Percentiles rank a stretch among this genome's conserved stretches.
Conservation (phyloP, 495 filamentous ascomycete species). For the Schizothecium vesticola region DNA sequence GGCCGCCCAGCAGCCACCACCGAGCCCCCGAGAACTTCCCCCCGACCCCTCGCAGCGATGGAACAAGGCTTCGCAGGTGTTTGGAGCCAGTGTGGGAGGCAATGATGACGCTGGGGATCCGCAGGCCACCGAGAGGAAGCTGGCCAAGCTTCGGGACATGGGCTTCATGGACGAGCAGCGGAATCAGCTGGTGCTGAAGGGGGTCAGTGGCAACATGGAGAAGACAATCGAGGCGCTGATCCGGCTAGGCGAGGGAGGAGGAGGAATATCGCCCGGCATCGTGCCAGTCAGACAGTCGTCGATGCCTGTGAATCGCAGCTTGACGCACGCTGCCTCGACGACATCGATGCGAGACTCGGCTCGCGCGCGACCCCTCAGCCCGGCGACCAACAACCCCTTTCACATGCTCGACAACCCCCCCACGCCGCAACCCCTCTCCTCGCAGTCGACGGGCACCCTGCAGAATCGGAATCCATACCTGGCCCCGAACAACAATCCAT, state of each 20-base stretch:
- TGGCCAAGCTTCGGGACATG: conserved; percentile 80
- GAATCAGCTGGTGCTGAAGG: conserved; percentile 72
- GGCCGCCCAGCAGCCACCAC: conserved; percentile 17
- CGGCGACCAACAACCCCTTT: conserved; percentile 63
- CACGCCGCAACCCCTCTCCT: conserved; percentile 47
- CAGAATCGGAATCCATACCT: conserved; percentile 49
- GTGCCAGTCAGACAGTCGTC: conserved; percentile 28
- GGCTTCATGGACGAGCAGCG: conserved; percentile 81
- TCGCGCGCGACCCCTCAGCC: conserved; percentile 29
- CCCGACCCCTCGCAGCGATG: conserved; percentile 28
- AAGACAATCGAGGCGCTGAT: conserved; percentile 77
- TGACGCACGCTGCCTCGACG: conserved; percentile 35
- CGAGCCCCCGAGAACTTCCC: conserved; percentile 25
- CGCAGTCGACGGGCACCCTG: conserved; percentile 53
- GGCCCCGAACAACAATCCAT: conserved; percentile 49
- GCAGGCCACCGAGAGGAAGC: conserved; percentile 59
- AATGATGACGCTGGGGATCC: conserved; percentile 29
- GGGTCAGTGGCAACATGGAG: conserved; percentile 75
- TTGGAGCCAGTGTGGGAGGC: conserved; percentile 57
- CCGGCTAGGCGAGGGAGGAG: conserved; percentile 62
- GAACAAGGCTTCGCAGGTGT: conserved; percentile 58
- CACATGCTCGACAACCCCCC: conserved; percentile 45
- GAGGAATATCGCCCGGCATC: conserved; percentile 40
- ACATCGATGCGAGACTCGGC: conserved; percentile 26
- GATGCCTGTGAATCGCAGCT: conserved; percentile 33